phyloP scores from a whole-genome alignment of 2,329 filamentous ascomycete genomes.

The Anisogramma anomala region DNA sequence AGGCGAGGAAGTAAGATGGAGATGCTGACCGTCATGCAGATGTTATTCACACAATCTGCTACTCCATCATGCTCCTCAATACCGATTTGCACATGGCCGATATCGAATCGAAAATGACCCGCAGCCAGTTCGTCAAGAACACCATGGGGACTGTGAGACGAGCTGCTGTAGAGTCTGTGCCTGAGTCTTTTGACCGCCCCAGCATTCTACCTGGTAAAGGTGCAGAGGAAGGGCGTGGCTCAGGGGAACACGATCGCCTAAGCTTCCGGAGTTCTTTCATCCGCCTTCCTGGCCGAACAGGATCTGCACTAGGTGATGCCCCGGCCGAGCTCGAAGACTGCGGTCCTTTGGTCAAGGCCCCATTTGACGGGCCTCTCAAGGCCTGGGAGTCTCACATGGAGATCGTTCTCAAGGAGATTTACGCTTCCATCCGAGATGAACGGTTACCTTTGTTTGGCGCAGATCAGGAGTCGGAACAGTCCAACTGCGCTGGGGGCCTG shows the following conservation, averaged over 20 bases:
- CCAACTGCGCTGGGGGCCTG: constrained; percentile 41
- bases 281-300: constrained; percentile 35
- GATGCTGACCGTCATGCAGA: constrained; percentile 41
- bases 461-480: constrained; percentile 33
- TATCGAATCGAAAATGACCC: constrained; percentile 94
- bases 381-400: constrained; percentile 87
- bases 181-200: constrained; percentile 51
- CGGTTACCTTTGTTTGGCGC: constrained; percentile 77
- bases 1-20: background rate
- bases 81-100: constrained; percentile 93
- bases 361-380: constrained; percentile 62
- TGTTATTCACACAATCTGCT: constrained; percentile 93
- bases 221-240: constrained; percentile 22
- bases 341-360: constrained; percentile 65
- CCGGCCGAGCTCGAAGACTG: constrained; percentile 41
- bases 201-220: constrained; percentile 38
- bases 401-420: constrained; percentile 82
- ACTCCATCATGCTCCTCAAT: constrained; percentile 88
- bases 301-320: constrained; percentile 29
- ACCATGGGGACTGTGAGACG: constrained; percentile 82
- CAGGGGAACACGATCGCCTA: constrained; percentile 28
- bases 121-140: constrained; percentile 89
- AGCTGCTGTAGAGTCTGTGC: constrained; percentile 59
- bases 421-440: constrained; percentile 76
- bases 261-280: constrained; percentile 37